These are phyloP conservation scores for Recurvomyces mirabilis DNA, from an alignment of 495 filamentous ascomycete species.

Conservation along the genomic window DNA sequence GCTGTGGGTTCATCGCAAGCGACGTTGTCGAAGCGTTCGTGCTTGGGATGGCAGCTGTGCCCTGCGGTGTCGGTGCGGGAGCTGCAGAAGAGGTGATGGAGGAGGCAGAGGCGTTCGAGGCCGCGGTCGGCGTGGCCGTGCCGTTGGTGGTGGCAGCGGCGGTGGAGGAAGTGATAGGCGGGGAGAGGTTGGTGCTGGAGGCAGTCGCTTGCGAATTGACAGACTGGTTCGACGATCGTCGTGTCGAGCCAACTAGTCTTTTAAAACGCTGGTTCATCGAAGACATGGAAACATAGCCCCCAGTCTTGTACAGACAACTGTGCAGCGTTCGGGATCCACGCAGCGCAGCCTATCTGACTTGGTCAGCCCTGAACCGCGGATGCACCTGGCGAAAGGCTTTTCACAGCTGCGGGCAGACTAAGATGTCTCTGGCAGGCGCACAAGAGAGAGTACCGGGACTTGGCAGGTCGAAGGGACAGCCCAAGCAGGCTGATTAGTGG, in stretches of 20 bases:
- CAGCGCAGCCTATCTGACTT: too few relatives aligned
- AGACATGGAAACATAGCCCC: conserved; percentile 21
- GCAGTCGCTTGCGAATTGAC: conserved; percentile 16
- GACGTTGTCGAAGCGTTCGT: conserved; percentile 20
- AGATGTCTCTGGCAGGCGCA: too few relatives aligned
- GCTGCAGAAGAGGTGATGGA: conserved; percentile 21
- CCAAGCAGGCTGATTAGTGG: too few relatives aligned
- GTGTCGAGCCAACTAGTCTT: conserved; percentile 29
- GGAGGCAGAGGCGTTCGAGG: conserved; percentile 16
- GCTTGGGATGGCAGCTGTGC: conserved; percentile 1
- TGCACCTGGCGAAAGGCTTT: too few relatives aligned
- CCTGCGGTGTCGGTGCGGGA: conserved; percentile 5
- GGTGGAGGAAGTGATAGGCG: conserved; percentile 21
- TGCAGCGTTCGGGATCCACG: background rate
- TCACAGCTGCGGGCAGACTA: too few relatives aligned
- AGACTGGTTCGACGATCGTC: conserved; percentile 28
- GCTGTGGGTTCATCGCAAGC: conserved; percentile 26
- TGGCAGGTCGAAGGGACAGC: background rate
- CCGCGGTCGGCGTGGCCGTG: background rate
- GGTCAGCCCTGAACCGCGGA: too few relatives aligned
- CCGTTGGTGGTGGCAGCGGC: conserved; percentile 17
- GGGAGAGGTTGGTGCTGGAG: conserved; percentile 21
- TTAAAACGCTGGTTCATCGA: conserved; percentile 30
- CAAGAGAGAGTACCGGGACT: too few relatives aligned
- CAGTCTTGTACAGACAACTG: background rate